These are phyloP conservation scores for Pleurotus platypus DNA, from an alignment of 768 basidiomycete genomes.

Conservation along the genomic window DNA sequence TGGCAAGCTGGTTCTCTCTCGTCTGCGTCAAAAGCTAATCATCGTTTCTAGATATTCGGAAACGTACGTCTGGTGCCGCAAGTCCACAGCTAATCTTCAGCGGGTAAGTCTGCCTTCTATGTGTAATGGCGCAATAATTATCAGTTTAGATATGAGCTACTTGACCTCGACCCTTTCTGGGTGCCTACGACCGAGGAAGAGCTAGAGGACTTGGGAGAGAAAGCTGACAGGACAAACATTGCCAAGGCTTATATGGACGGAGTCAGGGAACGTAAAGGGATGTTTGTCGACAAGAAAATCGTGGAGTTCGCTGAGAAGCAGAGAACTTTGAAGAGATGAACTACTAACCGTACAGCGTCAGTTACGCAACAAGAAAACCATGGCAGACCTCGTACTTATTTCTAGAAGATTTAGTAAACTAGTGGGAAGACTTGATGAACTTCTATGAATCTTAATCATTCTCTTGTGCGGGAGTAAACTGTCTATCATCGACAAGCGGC, in stretches of 20 bases:
- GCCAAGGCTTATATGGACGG: conserved; percentile 90
- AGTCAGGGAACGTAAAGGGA: conserved; percentile 88
- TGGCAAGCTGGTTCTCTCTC: conserved; percentile 45
- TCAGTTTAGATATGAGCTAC: conserved; percentile 73
- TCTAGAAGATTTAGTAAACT: too few species aligned
- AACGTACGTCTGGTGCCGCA: conserved; percentile 93
- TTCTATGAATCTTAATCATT: too few species aligned
- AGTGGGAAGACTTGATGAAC: too few species aligned
- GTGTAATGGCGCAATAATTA: background rate
- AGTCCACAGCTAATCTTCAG: conserved; percentile 96
- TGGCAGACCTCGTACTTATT: too few species aligned
- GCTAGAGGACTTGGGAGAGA: conserved; percentile 94
- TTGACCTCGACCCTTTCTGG: conserved; percentile 97
- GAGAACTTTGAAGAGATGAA: conserved; percentile 69
- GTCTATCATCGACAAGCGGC: too few species aligned
- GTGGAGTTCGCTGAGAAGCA: conserved; percentile 98
- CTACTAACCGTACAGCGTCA: conserved; percentile 11
- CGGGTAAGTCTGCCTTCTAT: conserved; percentile 56
- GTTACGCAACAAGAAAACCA: too few species aligned
- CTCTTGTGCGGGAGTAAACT: too few species aligned
- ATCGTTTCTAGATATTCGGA: conserved; percentile 69
- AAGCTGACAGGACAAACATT: conserved; percentile 90
- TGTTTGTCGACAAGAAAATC: conserved; percentile 94
- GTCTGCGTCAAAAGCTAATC: conserved; percentile 8
- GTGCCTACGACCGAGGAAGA: conserved; percentile 97